phyloP scores from a whole-genome alignment of 176 grass and related monocot genomes.

The Triticum timopheevii region DNA sequence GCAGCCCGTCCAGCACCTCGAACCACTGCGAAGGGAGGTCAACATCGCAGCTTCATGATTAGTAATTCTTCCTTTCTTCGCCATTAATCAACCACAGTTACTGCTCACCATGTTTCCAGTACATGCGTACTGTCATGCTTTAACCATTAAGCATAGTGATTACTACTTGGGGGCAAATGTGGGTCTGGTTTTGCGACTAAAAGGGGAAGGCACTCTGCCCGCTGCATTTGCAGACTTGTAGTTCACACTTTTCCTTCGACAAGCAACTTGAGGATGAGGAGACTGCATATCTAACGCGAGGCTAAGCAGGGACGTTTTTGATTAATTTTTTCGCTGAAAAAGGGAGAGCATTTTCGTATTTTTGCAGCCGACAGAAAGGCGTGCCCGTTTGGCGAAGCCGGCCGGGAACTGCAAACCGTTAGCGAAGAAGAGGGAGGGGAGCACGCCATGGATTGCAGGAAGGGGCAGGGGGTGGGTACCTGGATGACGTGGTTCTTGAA shows the following conservation, averaged over 20 bases:
- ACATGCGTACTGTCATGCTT: neutral
- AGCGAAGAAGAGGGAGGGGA: neutral
- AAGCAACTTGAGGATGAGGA: neutral
- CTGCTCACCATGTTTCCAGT: neutral
- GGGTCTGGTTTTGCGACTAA: neutral
- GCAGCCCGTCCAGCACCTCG: slow-evolving; percentile 76
- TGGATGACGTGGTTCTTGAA: slow-evolving; percentile 84
- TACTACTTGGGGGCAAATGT: neutral
- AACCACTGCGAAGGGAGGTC: slow-evolving; percentile 50
- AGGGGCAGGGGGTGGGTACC: neutral
- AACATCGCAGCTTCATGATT: neutral
- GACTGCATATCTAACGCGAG: neutral
- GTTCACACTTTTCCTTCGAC: neutral
- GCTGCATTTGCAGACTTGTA: neutral
- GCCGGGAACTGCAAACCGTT: slow-evolving; percentile 41
- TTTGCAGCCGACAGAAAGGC: slow-evolving; percentile 27
- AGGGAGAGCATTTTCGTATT: slow-evolving; percentile 24
- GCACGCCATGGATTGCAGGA: neutral
- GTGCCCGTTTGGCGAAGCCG: neutral
- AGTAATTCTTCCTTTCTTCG: neutral
- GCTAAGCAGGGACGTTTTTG: neutral
- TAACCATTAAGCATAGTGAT: neutral
- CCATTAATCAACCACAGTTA: neutral
- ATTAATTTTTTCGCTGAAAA: neutral
- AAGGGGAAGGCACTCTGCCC: neutral